Evolutionary conservation across 2,329 filamentous ascomycete species (phyloP), one percentile per base, ranked within the genome.

Genomic region (Sphaerulina vaccinii): DNA sequence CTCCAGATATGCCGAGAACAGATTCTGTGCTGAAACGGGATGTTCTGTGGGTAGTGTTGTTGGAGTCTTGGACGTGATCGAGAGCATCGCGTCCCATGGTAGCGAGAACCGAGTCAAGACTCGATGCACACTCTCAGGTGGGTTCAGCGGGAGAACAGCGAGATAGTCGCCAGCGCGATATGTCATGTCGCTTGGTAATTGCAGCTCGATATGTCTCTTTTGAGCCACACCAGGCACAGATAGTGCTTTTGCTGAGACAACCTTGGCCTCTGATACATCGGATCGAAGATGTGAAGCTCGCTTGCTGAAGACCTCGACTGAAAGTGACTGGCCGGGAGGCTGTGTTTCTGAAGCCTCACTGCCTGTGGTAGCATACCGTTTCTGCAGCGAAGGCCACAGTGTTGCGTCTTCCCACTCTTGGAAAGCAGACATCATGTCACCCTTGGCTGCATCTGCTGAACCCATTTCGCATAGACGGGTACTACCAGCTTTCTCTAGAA

Each of bases 121-220:
- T 7, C 86, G 77, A 3, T 77, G 75, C 2, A 91, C 79, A 8
- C 75, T 82, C 23, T 77, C 70, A 39, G 76, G 75, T 1, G 83
- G 82, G 65, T 92, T 92, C 23, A 88, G 70, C 0, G 88, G 88
- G 1, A 63, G 57, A 1, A 68, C 56, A 0, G 86, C 85, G 0
- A 92, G 77, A 65, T 93, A 92, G 64, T 92, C 88, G 11, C 88
- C 88, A 1, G 85, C 80, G 33, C 79, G 77, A 69, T 91, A 92
- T 0, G 76, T 78, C 74, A 82, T 71, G 6, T 67, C 70, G 1
- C 68, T 69, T 1, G 74, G 74, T 6, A 76, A 62, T 43, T 70
- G 67, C 50, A 77, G 67, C 52, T 75, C 72, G 21, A 76, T 71
- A 52, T 75, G 71, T 23, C 80, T 79, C 73, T 89, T 90, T 32